Percentiles rank a stretch among this genome's conserved stretches.
phyloP scores from a whole-genome alignment of 768 basidiomycete species.

The Pleurotus sapidus region DNA sequence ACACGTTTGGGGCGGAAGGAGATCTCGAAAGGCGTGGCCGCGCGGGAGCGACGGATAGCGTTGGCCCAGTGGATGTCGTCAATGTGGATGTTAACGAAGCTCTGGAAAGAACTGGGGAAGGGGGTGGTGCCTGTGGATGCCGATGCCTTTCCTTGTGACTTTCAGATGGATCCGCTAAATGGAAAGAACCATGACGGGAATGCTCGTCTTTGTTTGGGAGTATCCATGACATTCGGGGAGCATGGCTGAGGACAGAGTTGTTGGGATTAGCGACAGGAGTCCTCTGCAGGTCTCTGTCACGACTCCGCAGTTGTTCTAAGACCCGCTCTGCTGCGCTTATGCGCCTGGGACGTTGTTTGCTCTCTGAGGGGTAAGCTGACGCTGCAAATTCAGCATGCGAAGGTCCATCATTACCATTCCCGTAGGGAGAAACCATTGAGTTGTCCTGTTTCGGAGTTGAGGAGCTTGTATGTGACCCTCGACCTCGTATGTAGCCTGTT shows the following conservation, averaged over 20 bases:
- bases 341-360: constrained; percentile 40
- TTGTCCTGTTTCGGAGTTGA: background rate
- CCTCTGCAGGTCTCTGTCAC: constrained; percentile 29
- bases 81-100: constrained; percentile 15
- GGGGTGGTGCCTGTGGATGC: constrained; percentile 32
- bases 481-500: background rate
- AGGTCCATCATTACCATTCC: background rate
- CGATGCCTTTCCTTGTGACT: constrained; percentile 14
- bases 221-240: constrained; percentile 44
- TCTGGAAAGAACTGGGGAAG: constrained; percentile 38
- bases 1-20: constrained; percentile 48
- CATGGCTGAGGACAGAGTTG: constrained; percentile 19
- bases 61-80: background rate
- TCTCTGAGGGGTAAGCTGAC: constrained; percentile 18
- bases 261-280: constrained; percentile 37
- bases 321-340: constrained; percentile 69
- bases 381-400: constrained; percentile 6
- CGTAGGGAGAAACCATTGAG: background rate
- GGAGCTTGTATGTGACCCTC: background rate
- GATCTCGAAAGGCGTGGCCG: constrained; percentile 55
- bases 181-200: background rate
- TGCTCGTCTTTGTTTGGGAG: constrained; percentile 13
- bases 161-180: background rate
- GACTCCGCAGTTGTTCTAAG: constrained; percentile 59
- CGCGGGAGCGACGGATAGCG: constrained; percentile 22